phyloP scores from a whole-genome alignment of 805 yeast species.

The Blastobotrys terrestris region DNA sequence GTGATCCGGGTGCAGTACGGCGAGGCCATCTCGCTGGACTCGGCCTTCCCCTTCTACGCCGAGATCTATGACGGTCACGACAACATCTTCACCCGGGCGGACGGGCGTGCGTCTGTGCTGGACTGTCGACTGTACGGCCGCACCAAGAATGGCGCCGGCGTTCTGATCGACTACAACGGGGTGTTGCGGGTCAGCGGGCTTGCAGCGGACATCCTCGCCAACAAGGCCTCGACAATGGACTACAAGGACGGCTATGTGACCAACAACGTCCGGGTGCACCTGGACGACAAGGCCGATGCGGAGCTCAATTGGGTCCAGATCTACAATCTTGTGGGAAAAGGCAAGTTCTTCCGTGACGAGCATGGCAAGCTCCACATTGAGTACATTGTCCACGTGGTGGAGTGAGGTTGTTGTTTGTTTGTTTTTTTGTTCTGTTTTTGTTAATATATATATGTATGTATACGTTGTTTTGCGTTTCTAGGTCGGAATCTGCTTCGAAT shows the following conservation, averaged over 20 bases:
- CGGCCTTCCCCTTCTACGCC: conserved; percentile 36
- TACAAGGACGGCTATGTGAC: conserved; percentile 47
- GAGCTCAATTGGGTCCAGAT: conserved; percentile 40
- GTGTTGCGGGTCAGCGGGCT: conserved; percentile 37
- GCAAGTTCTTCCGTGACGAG: conserved; percentile 48
- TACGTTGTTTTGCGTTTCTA: too few relatives aligned
- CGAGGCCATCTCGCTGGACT: conserved; percentile 31
- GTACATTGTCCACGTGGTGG: conserved; percentile 29
- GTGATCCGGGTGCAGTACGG: conserved; percentile 2
- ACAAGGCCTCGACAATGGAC: conserved; percentile 29
- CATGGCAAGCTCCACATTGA: conserved; percentile 46
- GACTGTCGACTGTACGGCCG: conserved; percentile 37
- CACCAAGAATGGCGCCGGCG: conserved; percentile 39
- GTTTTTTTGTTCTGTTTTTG: background rate
- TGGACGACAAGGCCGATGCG: conserved; percentile 40
- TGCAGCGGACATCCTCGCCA: conserved; percentile 34
- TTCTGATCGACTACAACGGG: conserved; percentile 42
- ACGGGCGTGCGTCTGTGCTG: background rate
- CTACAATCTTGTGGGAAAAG: conserved; percentile 50
- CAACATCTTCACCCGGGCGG: conserved; percentile 36
- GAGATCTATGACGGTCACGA: conserved; percentile 40
- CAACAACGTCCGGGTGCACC: conserved; percentile 39
- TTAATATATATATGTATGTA: too few relatives aligned
- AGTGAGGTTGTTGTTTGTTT: background rate
- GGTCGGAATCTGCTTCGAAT: conserved; percentile 9